These are phyloP conservation scores for Schizothecium vesticola DNA, from an alignment of 495 filamentous ascomycete species.

Conservation along the genomic window DNA sequence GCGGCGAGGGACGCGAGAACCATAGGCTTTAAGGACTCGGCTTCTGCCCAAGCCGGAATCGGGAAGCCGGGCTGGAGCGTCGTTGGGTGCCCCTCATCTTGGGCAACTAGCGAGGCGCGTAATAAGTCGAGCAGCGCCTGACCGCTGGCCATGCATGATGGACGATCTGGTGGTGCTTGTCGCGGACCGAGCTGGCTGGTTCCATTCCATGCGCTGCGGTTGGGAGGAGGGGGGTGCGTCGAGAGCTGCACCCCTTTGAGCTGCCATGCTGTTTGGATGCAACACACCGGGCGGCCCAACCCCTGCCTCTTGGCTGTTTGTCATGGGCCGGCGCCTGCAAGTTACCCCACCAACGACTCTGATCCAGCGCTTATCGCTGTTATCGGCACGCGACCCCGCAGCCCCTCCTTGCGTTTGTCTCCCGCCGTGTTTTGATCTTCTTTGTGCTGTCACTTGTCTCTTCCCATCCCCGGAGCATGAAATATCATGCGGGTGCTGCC, in stretches of 20 bases:
- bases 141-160: conserved; percentile 8
- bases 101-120: conserved; percentile 9
- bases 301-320: not conserved
- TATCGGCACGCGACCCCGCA: not conserved
- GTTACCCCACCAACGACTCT: not conserved
- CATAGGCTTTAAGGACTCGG: not conserved
- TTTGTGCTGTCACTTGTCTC: not conserved
- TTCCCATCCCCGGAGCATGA: not conserved
- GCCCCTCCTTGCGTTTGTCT: not conserved
- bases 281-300: not conserved
- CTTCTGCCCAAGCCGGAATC: conserved; percentile 8
- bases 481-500: not conserved
- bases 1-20: not conserved
- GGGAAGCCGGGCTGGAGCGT: conserved; percentile 1
- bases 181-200: not conserved
- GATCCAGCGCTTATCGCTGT: not conserved
- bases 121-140: conserved; percentile 7
- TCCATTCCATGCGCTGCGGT: not conserved
- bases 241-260: not conserved
- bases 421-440: not conserved
- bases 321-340: not conserved
- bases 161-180: conserved; percentile 10
- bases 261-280: not conserved
- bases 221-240: not conserved
- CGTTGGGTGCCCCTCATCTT: conserved; percentile 7